Evolutionary conservation across 176 grass and related monocot species (phyloP).

Genomic region (Juncus effusus): DNA sequence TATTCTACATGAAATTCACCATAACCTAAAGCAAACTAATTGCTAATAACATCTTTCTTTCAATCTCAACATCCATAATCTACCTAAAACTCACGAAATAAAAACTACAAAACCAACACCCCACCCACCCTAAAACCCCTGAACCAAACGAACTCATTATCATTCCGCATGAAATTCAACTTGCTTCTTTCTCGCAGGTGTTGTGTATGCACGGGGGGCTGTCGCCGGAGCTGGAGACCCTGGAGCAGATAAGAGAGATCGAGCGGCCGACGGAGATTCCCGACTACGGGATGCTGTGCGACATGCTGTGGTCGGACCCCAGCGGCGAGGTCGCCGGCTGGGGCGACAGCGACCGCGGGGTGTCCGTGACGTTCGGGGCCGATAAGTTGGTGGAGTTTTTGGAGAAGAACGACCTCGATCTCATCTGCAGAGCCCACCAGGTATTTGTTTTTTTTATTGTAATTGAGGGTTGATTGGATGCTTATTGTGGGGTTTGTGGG

Average conservation of each 20-base stretch:
- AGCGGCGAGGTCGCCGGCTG: constrained; percentile 53
- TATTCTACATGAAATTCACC: no score
- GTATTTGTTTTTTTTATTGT: constrained; percentile 27
- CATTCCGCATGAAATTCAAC: no score
- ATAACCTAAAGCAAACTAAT: no score
- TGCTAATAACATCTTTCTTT: no score
- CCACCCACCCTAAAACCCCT: no score
- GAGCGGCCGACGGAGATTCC: constrained; percentile 70
- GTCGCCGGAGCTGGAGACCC: constrained; percentile 58
- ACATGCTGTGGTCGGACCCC: constrained; percentile 81
- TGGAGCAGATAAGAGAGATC: constrained; percentile 70
- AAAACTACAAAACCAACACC: no score
- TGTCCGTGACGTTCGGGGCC: constrained; percentile 68
- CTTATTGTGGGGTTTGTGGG: not conserved
- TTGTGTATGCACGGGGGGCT: constrained; percentile 81
- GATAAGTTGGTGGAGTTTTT: constrained; percentile 80
- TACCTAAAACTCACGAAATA: no score
- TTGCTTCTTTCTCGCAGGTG: not conserved
- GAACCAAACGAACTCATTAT: no score
- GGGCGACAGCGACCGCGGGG: constrained; percentile 78
- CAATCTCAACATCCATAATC: no score
- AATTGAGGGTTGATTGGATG: not conserved
- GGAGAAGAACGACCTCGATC: constrained; percentile 80
- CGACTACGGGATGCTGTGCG: constrained; percentile 66
- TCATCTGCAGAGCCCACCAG: constrained; percentile 69